Percentiles rank a stretch among this genome's conserved stretches.
These are phyloP conservation scores for Amaranthus cruentus DNA, from an alignment of 148 eudicot species.

Conservation along the genomic window DNA sequence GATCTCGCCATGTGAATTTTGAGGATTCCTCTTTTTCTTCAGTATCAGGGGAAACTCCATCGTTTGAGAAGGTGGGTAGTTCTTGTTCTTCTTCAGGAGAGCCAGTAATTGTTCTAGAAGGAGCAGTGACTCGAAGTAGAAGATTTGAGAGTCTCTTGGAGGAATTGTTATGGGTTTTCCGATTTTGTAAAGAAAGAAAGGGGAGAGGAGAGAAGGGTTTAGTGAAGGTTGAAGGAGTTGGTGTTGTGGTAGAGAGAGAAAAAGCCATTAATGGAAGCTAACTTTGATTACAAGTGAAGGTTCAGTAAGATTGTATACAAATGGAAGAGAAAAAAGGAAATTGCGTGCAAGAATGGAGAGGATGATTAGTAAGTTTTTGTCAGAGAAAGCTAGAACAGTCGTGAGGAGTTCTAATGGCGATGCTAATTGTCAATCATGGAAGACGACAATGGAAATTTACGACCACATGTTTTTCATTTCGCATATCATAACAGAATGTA, in stretches of 20 bases:
- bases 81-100: conserved; percentile 8
- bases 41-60: conserved; percentile 11
- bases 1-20: conserved; percentile 86
- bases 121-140: conserved; percentile 43
- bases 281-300: background rate
- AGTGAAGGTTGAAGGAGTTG: background rate
- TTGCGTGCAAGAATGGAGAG: conserved; percentile 18
- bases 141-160: conserved; percentile 9
- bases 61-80: conserved; percentile 16
- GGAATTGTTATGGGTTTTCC: background rate
- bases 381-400: conserved; percentile 11
- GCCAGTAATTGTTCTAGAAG: conserved; percentile 29
- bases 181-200: background rate
- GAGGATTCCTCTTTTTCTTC: conserved; percentile 30
- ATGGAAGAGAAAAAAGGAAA: background rate
- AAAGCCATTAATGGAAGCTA: conserved; percentile 11
- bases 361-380: background rate
- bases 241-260: conserved; percentile 10
- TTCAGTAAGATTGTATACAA: background rate
- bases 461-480: conserved; percentile 3
- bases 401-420: background rate
- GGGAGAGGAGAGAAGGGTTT: conserved; percentile 7
- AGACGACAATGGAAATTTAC: conserved; percentile 4
- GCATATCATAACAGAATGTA: background rate
- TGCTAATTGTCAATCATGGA: background rate